Percentiles rank a stretch among this genome's conserved stretches.
Conservation (phyloP, 2,329 filamentous ascomycete species). For the Cercospora sp. region DNA sequence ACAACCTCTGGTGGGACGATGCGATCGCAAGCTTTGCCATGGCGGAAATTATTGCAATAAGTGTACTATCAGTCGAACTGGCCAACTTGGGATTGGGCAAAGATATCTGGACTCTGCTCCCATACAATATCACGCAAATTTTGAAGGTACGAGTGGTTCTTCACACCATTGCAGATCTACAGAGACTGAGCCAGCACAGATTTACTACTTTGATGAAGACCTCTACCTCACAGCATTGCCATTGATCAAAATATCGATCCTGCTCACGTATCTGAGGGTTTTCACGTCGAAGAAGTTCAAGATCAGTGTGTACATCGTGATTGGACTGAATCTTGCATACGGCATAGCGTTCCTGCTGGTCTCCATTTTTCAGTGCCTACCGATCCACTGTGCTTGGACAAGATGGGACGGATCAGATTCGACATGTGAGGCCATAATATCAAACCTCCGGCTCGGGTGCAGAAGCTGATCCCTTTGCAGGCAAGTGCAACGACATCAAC, state of each 20-base stretch:
- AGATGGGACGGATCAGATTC: conserved; percentile 19
- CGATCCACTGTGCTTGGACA: conserved; percentile 21
- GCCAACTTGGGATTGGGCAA: conserved; percentile 29
- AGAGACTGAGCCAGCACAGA: background rate
- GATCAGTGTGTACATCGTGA: conserved; percentile 15
- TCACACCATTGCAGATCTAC: no score
- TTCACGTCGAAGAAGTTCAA: conserved; percentile 27
- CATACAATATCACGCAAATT: conserved; percentile 23
- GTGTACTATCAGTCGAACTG: conserved; percentile 13
- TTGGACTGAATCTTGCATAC: conserved; percentile 22
- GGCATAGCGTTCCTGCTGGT: conserved; percentile 21
- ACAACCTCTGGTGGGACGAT: conserved; percentile 25
- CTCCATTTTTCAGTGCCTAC: conserved; percentile 25
- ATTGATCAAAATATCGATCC: conserved; percentile 24
- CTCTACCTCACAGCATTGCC: conserved; percentile 23
- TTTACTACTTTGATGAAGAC: conserved; percentile 24
- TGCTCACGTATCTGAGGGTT: conserved; percentile 24
- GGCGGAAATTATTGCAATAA: conserved; percentile 19
- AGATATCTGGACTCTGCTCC: conserved; percentile 28
- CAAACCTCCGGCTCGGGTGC: no score
- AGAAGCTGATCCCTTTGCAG: background rate
- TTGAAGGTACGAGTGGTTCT: no score
- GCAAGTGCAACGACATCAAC: conserved; percentile 26
- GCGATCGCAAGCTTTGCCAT: conserved; percentile 21
- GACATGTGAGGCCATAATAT: conserved; percentile 13